These are phyloP conservation scores for Ochetophila trinervis DNA, from an alignment of 306 rosid genomes.

Conservation along the genomic window DNA sequence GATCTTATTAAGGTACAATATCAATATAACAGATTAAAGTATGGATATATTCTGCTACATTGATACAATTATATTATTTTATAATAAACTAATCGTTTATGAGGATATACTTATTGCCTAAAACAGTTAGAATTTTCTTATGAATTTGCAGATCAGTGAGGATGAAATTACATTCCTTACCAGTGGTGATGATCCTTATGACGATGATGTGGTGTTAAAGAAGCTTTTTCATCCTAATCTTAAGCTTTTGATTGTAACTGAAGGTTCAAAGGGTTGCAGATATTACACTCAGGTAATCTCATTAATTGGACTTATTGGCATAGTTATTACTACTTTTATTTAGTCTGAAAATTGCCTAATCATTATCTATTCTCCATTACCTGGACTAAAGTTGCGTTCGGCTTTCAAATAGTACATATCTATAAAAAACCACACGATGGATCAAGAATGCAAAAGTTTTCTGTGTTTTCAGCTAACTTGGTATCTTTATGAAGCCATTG, in stretches of 20 bases:
- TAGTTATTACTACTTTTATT: neutral
- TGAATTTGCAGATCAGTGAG: conserved; percentile 63
- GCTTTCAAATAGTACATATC: too few relatives aligned
- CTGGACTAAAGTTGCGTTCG: neutral
- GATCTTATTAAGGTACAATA: conserved; percentile 74
- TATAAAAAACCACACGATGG: too few relatives aligned
- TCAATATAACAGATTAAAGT: neutral
- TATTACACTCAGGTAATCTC: conserved; percentile 63
- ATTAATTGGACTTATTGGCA: neutral
- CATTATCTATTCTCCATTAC: neutral
- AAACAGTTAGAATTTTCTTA: conserved; percentile 7
- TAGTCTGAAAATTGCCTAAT: neutral
- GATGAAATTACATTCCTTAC: conserved; percentile 75
- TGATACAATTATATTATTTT: neutral
- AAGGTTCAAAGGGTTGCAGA: conserved; percentile 78
- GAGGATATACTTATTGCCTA: neutral
- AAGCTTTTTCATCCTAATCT: conserved; percentile 74
- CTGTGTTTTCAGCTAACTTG: too few relatives aligned
- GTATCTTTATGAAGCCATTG: too few relatives aligned
- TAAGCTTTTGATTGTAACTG: conserved; percentile 67
- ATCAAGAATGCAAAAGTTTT: too few relatives aligned
- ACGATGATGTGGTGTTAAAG: conserved; percentile 61
- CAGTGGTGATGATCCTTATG: conserved; percentile 64
- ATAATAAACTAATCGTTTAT: neutral
- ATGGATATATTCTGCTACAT: neutral